Base-by-base conservation (phyloP, 2,329 filamentous ascomycete genomes). In the Alternaria atra region DNA sequence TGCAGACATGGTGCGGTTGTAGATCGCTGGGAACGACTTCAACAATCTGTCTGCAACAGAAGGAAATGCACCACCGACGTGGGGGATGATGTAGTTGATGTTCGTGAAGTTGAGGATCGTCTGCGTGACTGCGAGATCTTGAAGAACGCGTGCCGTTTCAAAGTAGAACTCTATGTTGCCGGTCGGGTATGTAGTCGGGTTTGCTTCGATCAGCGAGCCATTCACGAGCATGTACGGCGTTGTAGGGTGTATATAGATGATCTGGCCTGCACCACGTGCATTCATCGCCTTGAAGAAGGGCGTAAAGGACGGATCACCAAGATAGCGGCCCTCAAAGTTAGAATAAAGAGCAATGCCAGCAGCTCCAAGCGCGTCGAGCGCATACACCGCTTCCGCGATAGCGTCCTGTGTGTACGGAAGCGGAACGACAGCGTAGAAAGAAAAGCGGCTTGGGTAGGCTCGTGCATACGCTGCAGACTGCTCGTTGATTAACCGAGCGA, bases 161-260 rank as follows among this genome's bases (percentile, higher is more conserved):
- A 62, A 65, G 35, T 59, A 60, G 30, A 65, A 65, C 17, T 65
- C 62, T 1, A 65, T 57, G 4, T 55, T 64, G 15, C 62, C 62
- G 1, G 32, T 52, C 0, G 46, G 32, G 23, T 61, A 57, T 0
- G 40, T 37, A 4, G 59, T 62, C 9, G 52, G 58, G 13, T 64
- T 61, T 7, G 55, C 58, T 20, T 55, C 25, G 2, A 59, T 6
- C 2, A 20, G 20, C 20, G 20, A 20, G 20, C 20, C 20, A 20
- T 20, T 20, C 20, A 20, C 20, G 20, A 20, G 20, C 20, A 20
- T 20, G 20, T 20, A 20, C 20, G 20, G 20, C 20, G 20, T 20
- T 20, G 20, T 20, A 20, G 20, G 20, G 20, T 20, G 20, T 20
- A 20, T 20, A 20, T 20, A 20, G 20, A 20, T 20, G 20, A 20